Evolutionary conservation across 2,329 filamentous ascomycete species (phyloP).

Genomic region (Shiraia sp.): DNA sequence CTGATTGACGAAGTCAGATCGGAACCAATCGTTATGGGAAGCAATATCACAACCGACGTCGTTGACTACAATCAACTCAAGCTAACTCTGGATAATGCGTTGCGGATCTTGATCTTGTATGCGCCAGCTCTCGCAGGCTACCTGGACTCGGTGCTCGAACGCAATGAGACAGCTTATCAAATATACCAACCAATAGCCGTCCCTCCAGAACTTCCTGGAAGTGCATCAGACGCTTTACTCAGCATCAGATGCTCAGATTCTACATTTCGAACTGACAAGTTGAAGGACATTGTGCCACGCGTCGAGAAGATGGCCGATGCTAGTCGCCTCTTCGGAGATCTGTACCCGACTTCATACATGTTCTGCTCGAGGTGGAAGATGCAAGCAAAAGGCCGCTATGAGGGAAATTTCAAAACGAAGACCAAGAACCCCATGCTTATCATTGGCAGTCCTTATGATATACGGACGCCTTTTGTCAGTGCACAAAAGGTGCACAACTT

Average conservation of each 20-base stretch:
- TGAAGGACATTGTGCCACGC: neutral
- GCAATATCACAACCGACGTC: slow-evolving; percentile 1
- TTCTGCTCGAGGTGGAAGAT: slow-evolving; percentile 10
- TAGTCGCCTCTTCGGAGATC: slow-evolving; percentile 3
- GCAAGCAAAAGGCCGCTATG: slow-evolving; percentile 8
- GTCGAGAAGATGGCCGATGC: neutral
- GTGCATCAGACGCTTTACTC: neutral
- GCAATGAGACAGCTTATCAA: neutral
- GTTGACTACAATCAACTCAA: neutral
- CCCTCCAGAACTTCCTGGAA: neutral
- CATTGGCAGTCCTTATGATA: slow-evolving; percentile 7
- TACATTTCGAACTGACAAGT: slow-evolving; percentile 1
- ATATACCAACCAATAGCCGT: neutral
- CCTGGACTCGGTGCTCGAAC: slow-evolving; percentile 2
- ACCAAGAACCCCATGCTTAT: slow-evolving; percentile 13
- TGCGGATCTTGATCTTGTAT: neutral
- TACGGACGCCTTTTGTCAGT: slow-evolving; percentile 6
- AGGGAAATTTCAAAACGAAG: slow-evolving; percentile 12
- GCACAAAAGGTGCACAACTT: slow-evolving; percentile 7
- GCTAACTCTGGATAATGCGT: neutral
- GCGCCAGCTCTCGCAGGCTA: slow-evolving; percentile 2
- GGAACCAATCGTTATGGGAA: slow-evolving; percentile 2
- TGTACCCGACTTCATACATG: neutral
- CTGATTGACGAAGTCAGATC: slow-evolving; percentile 2
- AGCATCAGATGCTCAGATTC: slow-evolving; percentile 4